A percentile compares a stretch with the other conserved stretches of the same genome.
Conservation (phyloP, 2,329 filamentous ascomycete genomes). For the Bipolaris cookei region DNA sequence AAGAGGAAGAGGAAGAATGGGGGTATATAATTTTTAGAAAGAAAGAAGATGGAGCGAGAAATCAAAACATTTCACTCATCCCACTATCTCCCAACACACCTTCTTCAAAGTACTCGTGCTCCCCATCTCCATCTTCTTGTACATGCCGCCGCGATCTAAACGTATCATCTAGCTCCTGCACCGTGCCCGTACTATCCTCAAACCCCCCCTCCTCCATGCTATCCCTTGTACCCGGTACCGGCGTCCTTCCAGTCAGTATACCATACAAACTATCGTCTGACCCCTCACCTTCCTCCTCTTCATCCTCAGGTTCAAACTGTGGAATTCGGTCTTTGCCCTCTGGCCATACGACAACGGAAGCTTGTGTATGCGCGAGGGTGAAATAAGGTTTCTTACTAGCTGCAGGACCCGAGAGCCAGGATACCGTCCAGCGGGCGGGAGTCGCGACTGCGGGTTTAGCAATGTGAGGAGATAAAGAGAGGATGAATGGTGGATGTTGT, state of each 20-base stretch:
- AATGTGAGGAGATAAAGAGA: slow-evolving; percentile 32
- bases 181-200: slow-evolving; percentile 31
- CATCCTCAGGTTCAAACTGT: slow-evolving; percentile 28
- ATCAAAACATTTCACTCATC: slow-evolving; percentile 46
- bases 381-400: slow-evolving; percentile 44
- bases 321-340: slow-evolving; percentile 49
- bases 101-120: slow-evolving; percentile 5
- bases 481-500: slow-evolving; percentile 30
- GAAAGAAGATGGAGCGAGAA: no score
- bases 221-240: slow-evolving; percentile 42
- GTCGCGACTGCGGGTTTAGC: slow-evolving; percentile 31
- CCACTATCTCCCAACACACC: slow-evolving; percentile 41
- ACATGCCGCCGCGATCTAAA: slow-evolving; percentile 48
- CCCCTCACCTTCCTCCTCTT: slow-evolving; percentile 20
- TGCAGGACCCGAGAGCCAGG: slow-evolving; percentile 35
- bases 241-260: slow-evolving; percentile 55
- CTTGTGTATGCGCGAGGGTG: slow-evolving; percentile 44
- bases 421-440: slow-evolving; percentile 29
- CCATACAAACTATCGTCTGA: slow-evolving; percentile 58
- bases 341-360: slow-evolving; percentile 52
- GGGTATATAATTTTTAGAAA: background rate
- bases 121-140: background rate
- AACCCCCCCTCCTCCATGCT: slow-evolving; percentile 19
- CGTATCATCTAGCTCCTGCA: slow-evolving; percentile 52
- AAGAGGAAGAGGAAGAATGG: background rate